Conservation (phyloP, 1,284 basidiomycete genomes). For the Inonotus obliquus region DNA sequence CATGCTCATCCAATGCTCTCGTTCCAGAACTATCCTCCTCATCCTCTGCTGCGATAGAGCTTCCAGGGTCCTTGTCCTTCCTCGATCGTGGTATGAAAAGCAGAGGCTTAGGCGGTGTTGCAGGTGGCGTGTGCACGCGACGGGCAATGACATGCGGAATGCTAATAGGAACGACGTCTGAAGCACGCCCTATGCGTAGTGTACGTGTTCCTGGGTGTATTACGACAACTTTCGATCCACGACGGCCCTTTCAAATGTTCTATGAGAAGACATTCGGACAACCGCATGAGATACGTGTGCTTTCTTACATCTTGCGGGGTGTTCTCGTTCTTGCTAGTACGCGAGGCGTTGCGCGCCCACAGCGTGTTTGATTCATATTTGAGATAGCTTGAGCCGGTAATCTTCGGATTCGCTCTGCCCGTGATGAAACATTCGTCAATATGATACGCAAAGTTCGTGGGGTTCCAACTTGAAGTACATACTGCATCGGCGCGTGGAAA, state of each 20-base stretch:
- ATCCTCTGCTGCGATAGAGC: slow-evolving; percentile 22
- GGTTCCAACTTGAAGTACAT: slow-evolving; percentile 30
- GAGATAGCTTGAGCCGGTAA: slow-evolving; percentile 66
- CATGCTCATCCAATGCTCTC: slow-evolving; percentile 48
- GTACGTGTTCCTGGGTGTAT: slow-evolving; percentile 92
- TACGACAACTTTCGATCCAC: slow-evolving; percentile 77
- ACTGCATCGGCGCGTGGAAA: slow-evolving; percentile 77
- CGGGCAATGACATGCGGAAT: slow-evolving; percentile 76
- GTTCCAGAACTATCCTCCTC: slow-evolving; percentile 44
- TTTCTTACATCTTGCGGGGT: slow-evolving; percentile 36
- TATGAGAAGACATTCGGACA: slow-evolving; percentile 14
- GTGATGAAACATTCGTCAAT: slow-evolving; percentile 16
- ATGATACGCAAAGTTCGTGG: background rate
- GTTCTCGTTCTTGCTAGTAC: slow-evolving; percentile 33
- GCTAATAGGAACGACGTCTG: slow-evolving; percentile 75
- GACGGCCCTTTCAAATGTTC: slow-evolving; percentile 39
- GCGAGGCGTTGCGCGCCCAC: slow-evolving; percentile 63
- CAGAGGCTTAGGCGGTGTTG: slow-evolving; percentile 40
- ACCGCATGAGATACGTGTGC: background rate
- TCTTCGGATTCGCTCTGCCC: slow-evolving; percentile 67
- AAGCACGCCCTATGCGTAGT: slow-evolving; percentile 85
- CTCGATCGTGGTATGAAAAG: slow-evolving; percentile 51
- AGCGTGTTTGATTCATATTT: slow-evolving; percentile 65
- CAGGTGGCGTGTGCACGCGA: slow-evolving; percentile 44
- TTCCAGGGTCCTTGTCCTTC: slow-evolving; percentile 28